Base-by-base conservation (phyloP, 2,329 filamentous ascomycete species). In the Fusarium nodosum region DNA sequence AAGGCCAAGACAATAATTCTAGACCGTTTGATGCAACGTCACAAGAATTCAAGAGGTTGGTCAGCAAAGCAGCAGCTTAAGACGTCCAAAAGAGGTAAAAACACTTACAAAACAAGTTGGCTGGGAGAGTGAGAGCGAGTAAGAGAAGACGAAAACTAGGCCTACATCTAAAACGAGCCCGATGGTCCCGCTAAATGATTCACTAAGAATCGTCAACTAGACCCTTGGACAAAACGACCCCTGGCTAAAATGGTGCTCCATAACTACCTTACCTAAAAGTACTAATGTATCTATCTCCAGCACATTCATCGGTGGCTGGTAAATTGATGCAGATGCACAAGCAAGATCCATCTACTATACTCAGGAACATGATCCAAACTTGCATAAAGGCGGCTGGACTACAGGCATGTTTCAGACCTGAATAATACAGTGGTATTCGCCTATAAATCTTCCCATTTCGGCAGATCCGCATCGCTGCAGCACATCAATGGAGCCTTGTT, bases 41-140 rank as follows among this genome's bases (percentile, higher is more conserved):
- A 68, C 54, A 24, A 46, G 30, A 69, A 70, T 56, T 60, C 11
- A 22, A 42, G 67, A 62, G 67, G 67, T 52, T 69, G 66, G 67
- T 51, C 30, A 66, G 41, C 52, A 36, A 36, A 34, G 18, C 10
- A 34, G 18, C 7, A 34, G 31, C 48, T 50, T 33, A 48, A 24
- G 42, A 33, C 31, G 36, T 42, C 47, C 33, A 56, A 68, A 68
- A 69, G 52, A 38, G 51, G 66, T 36, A 70, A 70, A 48, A 44
- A 36, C 16, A 26, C 16, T 18, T 44, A 42, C 52, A 71, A 71
- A 68, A 64, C 58, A 60, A 47, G 67, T 31, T 64, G 63, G 67
- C 58, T 71, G 64, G 50, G 46, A 36, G 31, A 36, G 22, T 4
- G 22, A 22, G 39, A 42, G 36, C 20, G 16, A 38, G 9, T 12